Base-by-base conservation (phyloP, 2,329 filamentous ascomycete species). In the Pezicula radicicola region DNA sequence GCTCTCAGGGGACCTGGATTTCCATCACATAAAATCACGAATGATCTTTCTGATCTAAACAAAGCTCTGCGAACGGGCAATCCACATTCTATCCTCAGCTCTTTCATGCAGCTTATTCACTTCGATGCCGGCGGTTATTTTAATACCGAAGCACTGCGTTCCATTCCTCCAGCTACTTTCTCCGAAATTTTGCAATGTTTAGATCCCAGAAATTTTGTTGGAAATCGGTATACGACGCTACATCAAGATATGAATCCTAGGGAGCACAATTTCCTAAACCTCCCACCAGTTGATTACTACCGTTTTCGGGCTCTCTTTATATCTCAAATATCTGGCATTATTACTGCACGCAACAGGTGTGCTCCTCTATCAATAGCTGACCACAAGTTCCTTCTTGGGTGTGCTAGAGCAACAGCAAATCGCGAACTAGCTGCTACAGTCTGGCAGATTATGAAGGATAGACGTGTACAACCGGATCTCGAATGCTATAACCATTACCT, bases 151-250 rank as follows among this genome's bases (percentile, higher is more conserved):
- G 63, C 71, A 42, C 57, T 75, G 6, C 57, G 57, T 13, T 47
- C 55, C 0, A 63, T 91, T 19, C 75, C 85, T 0, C 66, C 74
- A 2, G 71, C 76, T 1, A 77, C 77, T 1, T 84, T 91, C 61
- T 81, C 83, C 1, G 83, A 87, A 56, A 77, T 88, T 9, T 66
- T 92, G 28, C 76, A 77, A 33, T 73, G 76, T 5, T 67, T 91
- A 8, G 83, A 88, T 52, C 85, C 87, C 0, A 61, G 67, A 21
- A 67, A 77, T 56, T 76, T 80, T 54, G 58, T 81, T 39, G 66
- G 70, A 13, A 33, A 10, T 21, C 70, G 71, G 1, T 72, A 75
- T 58, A 69, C 79, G 4, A 62, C 67, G 19, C 68, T 83, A 16
- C 72, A 78, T 48, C 64, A 68, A 18, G 67, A 76, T 12, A 64